Percentiles rank a stretch among this genome's conserved stretches.
These are phyloP conservation scores for Fraxinus sp. DNA, from an alignment of 305 asterid species.

Conservation along the genomic window DNA sequence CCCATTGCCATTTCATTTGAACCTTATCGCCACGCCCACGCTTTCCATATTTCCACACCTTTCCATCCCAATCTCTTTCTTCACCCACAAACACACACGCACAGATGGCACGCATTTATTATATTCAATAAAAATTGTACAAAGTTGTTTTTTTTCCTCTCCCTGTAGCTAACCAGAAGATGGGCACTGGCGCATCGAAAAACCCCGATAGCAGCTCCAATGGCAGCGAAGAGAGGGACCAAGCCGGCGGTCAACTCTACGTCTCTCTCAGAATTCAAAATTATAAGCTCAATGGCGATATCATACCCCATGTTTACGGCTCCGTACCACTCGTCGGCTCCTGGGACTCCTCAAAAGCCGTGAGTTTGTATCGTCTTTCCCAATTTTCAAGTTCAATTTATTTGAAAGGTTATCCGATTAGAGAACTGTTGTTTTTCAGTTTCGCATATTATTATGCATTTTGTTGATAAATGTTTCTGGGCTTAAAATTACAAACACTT, in stretches of 20 bases:
- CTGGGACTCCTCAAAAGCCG: conserved; percentile 92
- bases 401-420: neutral
- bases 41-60: neutral
- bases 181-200: conserved; percentile 73
- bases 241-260: conserved; percentile 74
- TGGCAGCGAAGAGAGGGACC: conserved; percentile 66
- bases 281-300: conserved; percentile 60
- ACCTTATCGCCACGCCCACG: neutral
- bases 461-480: neutral
- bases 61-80: neutral
- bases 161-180: conserved; percentile 17
- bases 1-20: neutral
- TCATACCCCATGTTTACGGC: conserved; percentile 85
- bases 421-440: neutral
- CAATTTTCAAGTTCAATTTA: neutral
- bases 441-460: neutral
- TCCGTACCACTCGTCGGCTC: conserved; percentile 90
- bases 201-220: conserved; percentile 53
- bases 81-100: neutral
- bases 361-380: conserved; percentile 22
- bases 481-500: neutral
- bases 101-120: neutral
- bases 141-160: neutral
- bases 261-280: conserved; percentile 88
- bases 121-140: neutral